phyloP scores from a whole-genome alignment of 2,329 filamentous ascomycete species.

The Fusarium euwallaceae region DNA sequence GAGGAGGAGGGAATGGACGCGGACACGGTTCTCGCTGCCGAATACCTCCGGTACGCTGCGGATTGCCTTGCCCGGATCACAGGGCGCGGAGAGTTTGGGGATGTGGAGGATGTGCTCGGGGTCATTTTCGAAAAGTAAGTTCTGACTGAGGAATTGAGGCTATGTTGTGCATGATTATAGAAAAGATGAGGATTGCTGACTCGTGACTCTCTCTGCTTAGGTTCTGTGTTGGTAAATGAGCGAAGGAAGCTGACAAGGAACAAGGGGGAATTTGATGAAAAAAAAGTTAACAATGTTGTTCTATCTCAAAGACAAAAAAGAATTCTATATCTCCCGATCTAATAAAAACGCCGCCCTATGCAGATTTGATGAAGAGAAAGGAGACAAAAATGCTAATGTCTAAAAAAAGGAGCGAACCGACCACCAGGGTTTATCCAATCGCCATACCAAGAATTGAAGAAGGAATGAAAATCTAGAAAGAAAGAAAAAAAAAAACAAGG shows the following conservation, averaged over 20 bases:
- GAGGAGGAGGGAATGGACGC: conserved; percentile 63
- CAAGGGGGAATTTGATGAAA: neutral
- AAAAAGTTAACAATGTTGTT: conserved; percentile 14
- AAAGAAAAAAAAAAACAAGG: neutral
- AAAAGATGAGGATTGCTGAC: conserved; percentile 32
- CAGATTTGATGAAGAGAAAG: conserved; percentile 17
- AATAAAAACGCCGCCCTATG: conserved; percentile 34
- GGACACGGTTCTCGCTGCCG: conserved; percentile 91
- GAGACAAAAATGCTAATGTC: conserved; percentile 10
- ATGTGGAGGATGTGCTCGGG: conserved; percentile 95
- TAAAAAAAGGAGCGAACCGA: conserved; percentile 19
- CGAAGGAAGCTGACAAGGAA: neutral
- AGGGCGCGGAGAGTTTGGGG: conserved; percentile 84
- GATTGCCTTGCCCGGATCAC: conserved; percentile 88
- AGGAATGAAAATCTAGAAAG: neutral
- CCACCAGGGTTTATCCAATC: conserved; percentile 31
- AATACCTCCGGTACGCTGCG: conserved; percentile 86
- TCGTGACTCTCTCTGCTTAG: conserved; percentile 44
- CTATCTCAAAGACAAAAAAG: conserved; percentile 11
- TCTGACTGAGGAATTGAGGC: conserved; percentile 9
- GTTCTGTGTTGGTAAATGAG: conserved; percentile 63
- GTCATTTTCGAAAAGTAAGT: conserved; percentile 97
- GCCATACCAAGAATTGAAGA: conserved; percentile 21
- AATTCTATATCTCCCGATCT: conserved; percentile 25
- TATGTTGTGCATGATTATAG: conserved; percentile 7